Base-by-base conservation (phyloP, 768 basidiomycete species). In the Suillus decipiens region DNA sequence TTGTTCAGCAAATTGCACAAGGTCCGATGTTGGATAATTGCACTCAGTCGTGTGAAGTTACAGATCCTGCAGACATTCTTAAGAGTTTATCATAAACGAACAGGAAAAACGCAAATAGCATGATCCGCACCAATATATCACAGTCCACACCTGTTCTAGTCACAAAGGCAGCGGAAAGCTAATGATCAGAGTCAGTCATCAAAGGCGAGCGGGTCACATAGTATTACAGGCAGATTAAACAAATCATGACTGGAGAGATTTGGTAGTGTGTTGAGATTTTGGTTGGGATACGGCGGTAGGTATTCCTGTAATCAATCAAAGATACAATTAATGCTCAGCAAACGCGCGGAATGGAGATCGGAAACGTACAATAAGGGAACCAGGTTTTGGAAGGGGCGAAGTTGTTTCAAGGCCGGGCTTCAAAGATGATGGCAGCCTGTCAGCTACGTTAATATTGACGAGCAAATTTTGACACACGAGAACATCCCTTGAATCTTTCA, bases 1-100 rank as follows among this genome's bases (percentile, higher is more conserved):
- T 41, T 19, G 17, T 28, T 5, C 24, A 57, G 22, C 3, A 57
- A 10, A 19, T 2, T 28, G 9, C 6, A 28, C 24, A 57, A 19
- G 10, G 9, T 57, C 14, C 24, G 0, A 7, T 57, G 55, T 28
- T 41, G 55, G 3, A 28, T 10, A 6, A 19, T 28, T 1, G 37
- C 10, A 28, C 3, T 39, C 55, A 2, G 5, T 2, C 37, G 10
- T 3, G 0, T 2, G 1, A 39, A 12, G 39, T 39, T 57, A 28
- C 55, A 57, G 1, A 39, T 39, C 55, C 55, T 57, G 55, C 55
- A 57, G 5, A 24, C 37, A 57, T 0, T 2, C 55, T 57, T 22
- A 1, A 28, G 17, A 1, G 1, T 19, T 39, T 1, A 15, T 56
- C 15, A 10, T 7, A 0, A 12, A 19, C 1, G n/a, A 28, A 2